Base-by-base conservation (phyloP, 768 basidiomycete species). In the Amanita rimosa region DNA sequence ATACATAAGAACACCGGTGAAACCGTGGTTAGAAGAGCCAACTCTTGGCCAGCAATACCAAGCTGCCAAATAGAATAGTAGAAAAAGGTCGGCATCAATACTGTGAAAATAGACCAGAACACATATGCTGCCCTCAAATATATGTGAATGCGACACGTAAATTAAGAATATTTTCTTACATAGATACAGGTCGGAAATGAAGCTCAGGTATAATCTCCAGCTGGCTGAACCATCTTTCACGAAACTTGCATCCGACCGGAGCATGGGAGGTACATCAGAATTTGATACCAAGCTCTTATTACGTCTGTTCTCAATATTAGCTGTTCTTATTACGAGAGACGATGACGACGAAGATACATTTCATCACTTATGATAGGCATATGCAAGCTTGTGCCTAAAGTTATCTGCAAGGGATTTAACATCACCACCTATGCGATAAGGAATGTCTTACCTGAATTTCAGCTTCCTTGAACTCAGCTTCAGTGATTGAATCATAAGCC, bases 61-160 rank as follows among this genome's bases (percentile, higher is more conserved):
- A 93, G 79, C 59, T 89, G 76, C 91, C 91, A 93, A 16, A 95
- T 79, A 21, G 87, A 91, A 67, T 90, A 94, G 65, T 93, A 94
- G 68, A 94, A 94, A 3, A 94, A 69, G 3, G 85, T 80, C 1
- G 84, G 81, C 5, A 83, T 75, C 16, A 92, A 76, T 3, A 79
- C 74, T 1, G 91, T 93, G 60, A 86, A 79, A 42, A 87, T 72
- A 1, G 89, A 85, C 85, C 86, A 90, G 62, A 83, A 88, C 14
- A 85, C 67, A 58, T 81, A 89, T 3, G 84, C 86, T 89, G 49
- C 38, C 29, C 31, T n/a, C 26, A 24, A 24, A 10, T 41, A 35
- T 42, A 59, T 35, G 57, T n/a, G 17, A 47, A 48, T 46, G 35
- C 43, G 19, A 45, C 13, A n/a, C 27, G 13, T 43, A 39, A 54